Evolutionary conservation across 805 yeast genomes (phyloP), one percentile per base, ranked within the genome.

Genomic region (Tetrapisispora pingtungensis): DNA sequence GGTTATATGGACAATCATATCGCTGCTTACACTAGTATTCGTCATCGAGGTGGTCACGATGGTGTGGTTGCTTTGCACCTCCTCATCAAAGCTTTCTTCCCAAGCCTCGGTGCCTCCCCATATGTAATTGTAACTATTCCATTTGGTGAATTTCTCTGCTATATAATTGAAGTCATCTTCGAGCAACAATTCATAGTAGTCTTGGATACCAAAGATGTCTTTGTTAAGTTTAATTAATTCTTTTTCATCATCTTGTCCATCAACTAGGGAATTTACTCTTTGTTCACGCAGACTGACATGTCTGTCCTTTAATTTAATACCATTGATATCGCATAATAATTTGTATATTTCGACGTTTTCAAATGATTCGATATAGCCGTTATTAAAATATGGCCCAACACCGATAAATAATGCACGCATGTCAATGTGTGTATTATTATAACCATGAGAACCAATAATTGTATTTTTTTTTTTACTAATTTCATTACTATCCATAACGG

Each of bases 341-440:
- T 81, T 77, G 62, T 86, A 89, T 5, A 89, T 71, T 48, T 87
- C 84, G 13, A 74, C 68, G 59, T 87, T 90, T 10, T 71, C 65
- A 54, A 89, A 83, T 4, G 96, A 95, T 49, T 66, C 60, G 6
- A 69, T 63, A 47, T 48, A 54, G 4, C 51, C 47, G 17, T 36
- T 40, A 35, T 42, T 32, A 61, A 89, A 88, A 55, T 73, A 84
- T 0, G 96, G 96, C 0, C 97, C 97, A 1, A 72, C 61, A 0
- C 82, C 95, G 34, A 86, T 54, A 59, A 90, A 89, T 10, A 85
- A 53, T 0, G 95, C 88, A 41, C 95, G 67, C 96, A 88, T 88
- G 46, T 87, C 66, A 7, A 81, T 73, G 48, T 81, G 86, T 0
- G 81, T 72, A 55, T 82, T 84, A 56, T 82, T 78, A 60, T 85